Evolutionary conservation across 257 asterid species (phyloP), one percentile per base, ranked within the genome.

Genomic region (Asclepias syriaca): DNA sequence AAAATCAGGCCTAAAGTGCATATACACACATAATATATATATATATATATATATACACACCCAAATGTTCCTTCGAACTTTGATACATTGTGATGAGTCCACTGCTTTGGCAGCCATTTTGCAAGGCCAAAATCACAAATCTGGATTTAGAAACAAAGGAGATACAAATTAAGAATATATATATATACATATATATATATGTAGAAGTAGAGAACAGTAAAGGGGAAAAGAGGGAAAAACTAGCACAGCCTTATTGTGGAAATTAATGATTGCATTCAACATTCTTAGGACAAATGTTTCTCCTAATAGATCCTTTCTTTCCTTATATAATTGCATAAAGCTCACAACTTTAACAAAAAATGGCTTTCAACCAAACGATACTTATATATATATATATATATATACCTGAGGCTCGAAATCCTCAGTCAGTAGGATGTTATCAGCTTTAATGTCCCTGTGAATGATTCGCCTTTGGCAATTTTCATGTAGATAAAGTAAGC

Each of bases 1-100:
- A 58, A 72, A 21, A 46, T 27, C 24, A 71, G 74, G 69, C 49
- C 53, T 60, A 50, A 45, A 54, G 39, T 69, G 45, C 34, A 69
- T 45, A 53, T 71, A 29, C 3, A 29, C 0, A 29, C 0, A 29
- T 29, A 29, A 29, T 29, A 29, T 29, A 29, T 29, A 29, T 29
- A 29, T 29, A 29, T 29, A 29, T 29, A 29, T 29, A 0, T 29
- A 29, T 29, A 29, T 2, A 79, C 88, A 16, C 65, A 89, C 96
- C 96, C 96, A 74, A 89, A 85, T 65, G 96, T 89, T 85, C 96
- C 96, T 86, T 89, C 96, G 58, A 84, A 89, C 66, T 83, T 86
- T 3, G 87, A 78, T 60, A 86, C 85, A 72, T 80, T 84, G 74
- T 76, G 86, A 77, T 87, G 94, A 43, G 91, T 83, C 89, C 85